Evolutionary conservation across 2,329 filamentous ascomycete genomes (phyloP), one percentile per base, ranked within the genome.

Genomic region (Biscogniauxia marginata): DNA sequence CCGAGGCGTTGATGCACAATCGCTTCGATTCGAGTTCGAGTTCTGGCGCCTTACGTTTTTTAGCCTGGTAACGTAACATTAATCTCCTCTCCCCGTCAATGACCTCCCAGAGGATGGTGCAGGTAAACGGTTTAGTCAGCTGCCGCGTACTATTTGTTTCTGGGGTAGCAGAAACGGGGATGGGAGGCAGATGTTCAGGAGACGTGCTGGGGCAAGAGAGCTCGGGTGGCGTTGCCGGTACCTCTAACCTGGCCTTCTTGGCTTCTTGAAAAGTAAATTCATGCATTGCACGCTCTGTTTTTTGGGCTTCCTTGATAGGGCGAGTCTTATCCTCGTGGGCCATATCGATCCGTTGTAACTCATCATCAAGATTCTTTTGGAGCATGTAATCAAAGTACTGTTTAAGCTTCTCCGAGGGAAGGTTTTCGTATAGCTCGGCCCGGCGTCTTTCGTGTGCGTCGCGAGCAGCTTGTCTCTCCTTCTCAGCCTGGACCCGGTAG

Each of bases 11-110:
- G 43, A 60, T 11, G 47, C 54, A 53, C n/a, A 43, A 22, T 52
- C 58, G 49, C 46, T 59, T 60, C 13, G 53, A 51, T 44, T 52
- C 46, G 49, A 50, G 30, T 39, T 34, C 39, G 22, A 50, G 24
- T 13, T 19, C 7, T 11, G 57, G 39, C 18, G 51, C 51, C 52
- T 59, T 59, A 20, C 61, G 59, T 54, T 65, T 64, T 21, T 51
- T 58, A 39, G 59, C 58, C 49, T 62, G 56, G 53, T 59, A 52
- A 34, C 53, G 59, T 49, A 64, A 53, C n/a, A 67, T 47, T 18
- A 61, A 55, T 52, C 57, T 57, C 18, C 49, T 53, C 4, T 53
- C 46, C n/a, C 59, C 61, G 47, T 55, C 24, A 21, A 57, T 46
- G 20, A 21, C 53, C 54, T 65, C 56, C 39, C 51, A 54, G 46